phyloP scores from a whole-genome alignment of 768 basidiomycete species.

The Jaapia argillacea region DNA sequence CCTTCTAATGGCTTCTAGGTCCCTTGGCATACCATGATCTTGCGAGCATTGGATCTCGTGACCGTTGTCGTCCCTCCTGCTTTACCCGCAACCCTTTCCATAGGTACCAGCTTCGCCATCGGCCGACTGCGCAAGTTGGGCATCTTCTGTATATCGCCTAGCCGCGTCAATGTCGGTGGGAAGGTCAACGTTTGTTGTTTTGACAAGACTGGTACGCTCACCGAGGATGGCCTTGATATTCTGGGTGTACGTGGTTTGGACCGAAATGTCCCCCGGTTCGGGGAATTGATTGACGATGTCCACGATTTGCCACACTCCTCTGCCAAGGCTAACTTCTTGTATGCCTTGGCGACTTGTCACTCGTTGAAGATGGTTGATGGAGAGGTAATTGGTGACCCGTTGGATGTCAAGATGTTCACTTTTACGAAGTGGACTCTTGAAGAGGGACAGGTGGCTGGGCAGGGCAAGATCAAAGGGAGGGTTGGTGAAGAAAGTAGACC shows the following conservation, averaged over 20 bases:
- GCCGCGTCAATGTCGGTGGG: slow-evolving; percentile 88
- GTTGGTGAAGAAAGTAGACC: slow-evolving; percentile 55
- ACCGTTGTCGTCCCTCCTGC: slow-evolving; percentile 98
- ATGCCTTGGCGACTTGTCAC: slow-evolving; percentile 95
- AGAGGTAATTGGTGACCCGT: slow-evolving; percentile 86
- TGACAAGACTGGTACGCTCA: slow-evolving; percentile 97
- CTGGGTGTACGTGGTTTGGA: slow-evolving; percentile 87
- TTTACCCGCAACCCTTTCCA: slow-evolving; percentile 91
- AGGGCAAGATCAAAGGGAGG: slow-evolving; percentile 58
- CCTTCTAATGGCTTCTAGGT: slow-evolving; percentile 46
- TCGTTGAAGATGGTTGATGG: slow-evolving; percentile 86
- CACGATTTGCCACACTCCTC: slow-evolving; percentile 68
- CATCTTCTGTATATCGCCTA: slow-evolving; percentile 96
- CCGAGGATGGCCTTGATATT: slow-evolving; percentile 96
- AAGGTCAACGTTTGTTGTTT: slow-evolving; percentile 97
- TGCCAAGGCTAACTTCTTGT: slow-evolving; percentile 76
- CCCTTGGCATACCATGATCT: slow-evolving; percentile 79
- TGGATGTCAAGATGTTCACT: slow-evolving; percentile 97
- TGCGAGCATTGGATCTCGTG: slow-evolving; percentile 90
- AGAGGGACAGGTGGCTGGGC: slow-evolving; percentile 71
- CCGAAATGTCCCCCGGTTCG: slow-evolving; percentile 66
- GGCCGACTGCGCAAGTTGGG: slow-evolving; percentile 75
- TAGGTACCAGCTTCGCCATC: slow-evolving; percentile 95
- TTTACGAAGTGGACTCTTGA: slow-evolving; percentile 96
- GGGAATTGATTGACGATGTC: slow-evolving; percentile 81